Evolutionary conservation across 2,329 filamentous ascomycete genomes (phyloP), one percentile per base, ranked within the genome.

Genomic region (Apiospora hydei): DNA sequence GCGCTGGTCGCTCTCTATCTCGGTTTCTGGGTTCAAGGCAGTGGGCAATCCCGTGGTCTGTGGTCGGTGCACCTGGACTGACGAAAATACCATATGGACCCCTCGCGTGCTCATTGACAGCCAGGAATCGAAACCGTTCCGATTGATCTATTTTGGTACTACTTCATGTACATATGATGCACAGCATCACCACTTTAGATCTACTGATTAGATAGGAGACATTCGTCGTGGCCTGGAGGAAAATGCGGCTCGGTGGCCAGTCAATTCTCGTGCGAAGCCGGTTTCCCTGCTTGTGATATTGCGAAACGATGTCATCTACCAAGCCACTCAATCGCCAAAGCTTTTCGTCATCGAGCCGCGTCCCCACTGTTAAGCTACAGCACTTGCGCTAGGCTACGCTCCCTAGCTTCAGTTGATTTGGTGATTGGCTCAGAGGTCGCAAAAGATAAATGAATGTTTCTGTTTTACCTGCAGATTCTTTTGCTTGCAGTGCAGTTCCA

Each of bases 291-390:
- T 64, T 64, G 34, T n/a, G 34, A 41, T 41, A 41, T 41, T 61
- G 53, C 30, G 57, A 41, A 64, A 41, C 57, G 18, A 64, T 64
- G 57, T 64, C 57, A 64, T 64, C 57, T 64, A 41, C 34, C 30
- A 41, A n/a, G 57, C 53, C 53, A 21, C 34, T 13, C 53, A 64
- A 38, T 64, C 30, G 53, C 57, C 57, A 41, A 64, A 64, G 57
- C 57, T 41, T 64, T 64, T 64, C 57, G 57, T 64, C 57, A 64
- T 64, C 57, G 57, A 64, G 57, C 57, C 57, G 34, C 57, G 10
- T n/a, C 57, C 57, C 30, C 57, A 64, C 57, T 41, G 53, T 61
- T 21, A 38, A 61, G 18, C 7, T 0, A 11, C 8, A 57, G 24
- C 14, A 34, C 51, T 30, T 34, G 26, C n/a, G 47, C 47, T 51